These are phyloP conservation scores for Ophiocordyceps camponoti-leonardi DNA, from an alignment of 2,329 filamentous ascomycete genomes.

Conservation along the genomic window DNA sequence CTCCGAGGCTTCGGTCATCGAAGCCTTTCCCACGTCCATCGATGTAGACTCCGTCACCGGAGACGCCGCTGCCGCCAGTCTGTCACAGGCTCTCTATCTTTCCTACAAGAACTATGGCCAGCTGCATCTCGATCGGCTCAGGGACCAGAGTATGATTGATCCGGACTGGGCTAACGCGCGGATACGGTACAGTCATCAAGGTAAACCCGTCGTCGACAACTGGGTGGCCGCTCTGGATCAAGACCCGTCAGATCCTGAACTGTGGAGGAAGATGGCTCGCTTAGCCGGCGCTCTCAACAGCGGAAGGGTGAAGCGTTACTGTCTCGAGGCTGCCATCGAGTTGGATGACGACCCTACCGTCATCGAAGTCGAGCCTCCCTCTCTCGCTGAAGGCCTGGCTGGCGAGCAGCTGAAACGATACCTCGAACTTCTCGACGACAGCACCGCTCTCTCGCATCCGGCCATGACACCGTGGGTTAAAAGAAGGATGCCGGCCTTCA, in stretches of 20 bases:
- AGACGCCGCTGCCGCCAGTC: constrained; percentile 60
- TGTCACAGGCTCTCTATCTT: constrained; percentile 81
- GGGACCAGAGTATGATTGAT: constrained; percentile 24
- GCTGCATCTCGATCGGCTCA: constrained; percentile 56
- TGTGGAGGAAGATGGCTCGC: constrained; percentile 43
- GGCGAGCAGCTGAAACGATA: constrained; percentile 43
- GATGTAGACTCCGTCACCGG: constrained; percentile 42
- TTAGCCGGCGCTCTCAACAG: constrained; percentile 42
- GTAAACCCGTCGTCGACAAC: constrained; percentile 31
- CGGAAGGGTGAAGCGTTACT: constrained; percentile 39
- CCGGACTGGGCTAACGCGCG: constrained; percentile 24
- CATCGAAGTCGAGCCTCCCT: constrained; percentile 43
- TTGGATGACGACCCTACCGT: constrained; percentile 49
- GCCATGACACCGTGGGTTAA: constrained; percentile 39
- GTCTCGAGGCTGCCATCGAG: constrained; percentile 48
- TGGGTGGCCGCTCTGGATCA: constrained; percentile 43
- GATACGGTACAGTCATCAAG: constrained; percentile 12
- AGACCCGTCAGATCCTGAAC: constrained; percentile 49
- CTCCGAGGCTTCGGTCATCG: constrained; percentile 20
- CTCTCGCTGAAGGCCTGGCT: constrained; percentile 44
- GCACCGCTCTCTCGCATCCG: constrained; percentile 41
- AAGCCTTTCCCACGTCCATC: constrained; percentile 32
- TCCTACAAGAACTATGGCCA: constrained; percentile 94
- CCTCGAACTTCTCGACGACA: constrained; percentile 34
- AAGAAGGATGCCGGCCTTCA: constrained; percentile 28